Percentiles rank a stretch among this genome's conserved stretches.
These are phyloP conservation scores for Senna siamea DNA, from an alignment of 306 rosid genomes.

Conservation along the genomic window DNA sequence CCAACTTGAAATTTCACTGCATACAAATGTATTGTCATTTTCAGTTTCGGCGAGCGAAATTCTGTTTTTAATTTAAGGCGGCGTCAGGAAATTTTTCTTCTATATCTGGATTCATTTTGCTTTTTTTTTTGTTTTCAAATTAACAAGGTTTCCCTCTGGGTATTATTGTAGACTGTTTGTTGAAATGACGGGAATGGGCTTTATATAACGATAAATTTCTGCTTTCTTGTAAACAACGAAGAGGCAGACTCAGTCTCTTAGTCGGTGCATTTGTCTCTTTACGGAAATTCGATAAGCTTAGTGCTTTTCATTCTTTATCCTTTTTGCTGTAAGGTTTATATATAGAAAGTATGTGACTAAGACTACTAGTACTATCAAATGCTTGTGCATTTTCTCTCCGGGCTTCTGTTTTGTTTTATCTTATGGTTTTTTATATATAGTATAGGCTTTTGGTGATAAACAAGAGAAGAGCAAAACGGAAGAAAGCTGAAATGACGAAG, in stretches of 20 bases:
- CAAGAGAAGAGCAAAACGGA: conserved; percentile 36
- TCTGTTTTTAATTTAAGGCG: background rate
- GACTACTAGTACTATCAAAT: background rate
- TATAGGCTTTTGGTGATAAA: conserved; percentile 17
- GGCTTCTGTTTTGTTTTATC: conserved; percentile 8
- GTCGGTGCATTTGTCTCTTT: conserved; percentile 33
- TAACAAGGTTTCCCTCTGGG: too few relatives aligned
- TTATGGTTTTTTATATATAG: background rate
- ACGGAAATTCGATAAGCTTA: background rate
- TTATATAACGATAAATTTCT: background rate
- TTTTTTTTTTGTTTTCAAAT: too few relatives aligned
- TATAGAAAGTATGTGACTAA: background rate
- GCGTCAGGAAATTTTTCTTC: background rate
- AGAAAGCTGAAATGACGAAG: conserved; percentile 45
- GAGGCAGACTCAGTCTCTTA: conserved; percentile 21
- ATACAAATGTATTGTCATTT: background rate
- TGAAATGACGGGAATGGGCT: conserved; percentile 30
- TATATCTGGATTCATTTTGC: background rate
- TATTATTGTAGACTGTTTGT: background rate
- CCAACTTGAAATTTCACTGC: too few relatives aligned
- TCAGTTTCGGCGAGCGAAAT: background rate
- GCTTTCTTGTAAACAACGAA: conserved; percentile 28
- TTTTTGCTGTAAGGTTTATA: background rate
- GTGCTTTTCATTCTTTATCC: conserved; percentile 18
- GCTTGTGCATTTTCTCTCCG: background rate